phyloP scores from a whole-genome alignment of 148 eudicot genomes.

The Amaranthus palmeri region DNA sequence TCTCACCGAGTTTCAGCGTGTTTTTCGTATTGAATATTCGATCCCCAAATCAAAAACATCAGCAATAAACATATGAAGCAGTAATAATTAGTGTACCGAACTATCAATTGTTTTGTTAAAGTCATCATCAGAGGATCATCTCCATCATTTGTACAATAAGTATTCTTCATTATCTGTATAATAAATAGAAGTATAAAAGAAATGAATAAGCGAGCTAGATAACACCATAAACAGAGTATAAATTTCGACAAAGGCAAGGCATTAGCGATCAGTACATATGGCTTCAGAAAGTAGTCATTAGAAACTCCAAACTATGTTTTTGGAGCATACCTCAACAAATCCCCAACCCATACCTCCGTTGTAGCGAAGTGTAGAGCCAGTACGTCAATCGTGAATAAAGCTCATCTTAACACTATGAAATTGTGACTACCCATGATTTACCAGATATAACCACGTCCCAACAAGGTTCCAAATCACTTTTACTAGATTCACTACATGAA shows the following conservation, averaged over 20 bases:
- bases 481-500: no score
- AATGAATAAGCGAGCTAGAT: not conserved
- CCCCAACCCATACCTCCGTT: no score
- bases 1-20: not conserved
- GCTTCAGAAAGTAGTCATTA: not conserved
- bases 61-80: not conserved
- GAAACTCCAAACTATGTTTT: not conserved
- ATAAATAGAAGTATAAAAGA: not conserved
- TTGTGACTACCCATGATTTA: no score
- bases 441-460: no score
- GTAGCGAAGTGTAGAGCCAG: no score
- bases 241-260: not conserved
- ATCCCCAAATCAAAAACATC: not conserved
- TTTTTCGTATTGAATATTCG: not conserved
- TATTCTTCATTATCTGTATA: conserved; percentile 57
- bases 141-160: conserved; percentile 9
- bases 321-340: no score
- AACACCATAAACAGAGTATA: not conserved
- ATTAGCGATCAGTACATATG: not conserved
- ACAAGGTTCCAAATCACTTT: no score
- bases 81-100: conserved; percentile 40
- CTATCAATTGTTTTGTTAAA: conserved; percentile 76
- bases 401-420: no score
- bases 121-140: conserved; percentile 74
- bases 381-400: no score